Evolutionary conservation across 768 basidiomycete genomes (phyloP), one percentile per base, ranked within the genome.

Genomic region (Tylopilus sp.): DNA sequence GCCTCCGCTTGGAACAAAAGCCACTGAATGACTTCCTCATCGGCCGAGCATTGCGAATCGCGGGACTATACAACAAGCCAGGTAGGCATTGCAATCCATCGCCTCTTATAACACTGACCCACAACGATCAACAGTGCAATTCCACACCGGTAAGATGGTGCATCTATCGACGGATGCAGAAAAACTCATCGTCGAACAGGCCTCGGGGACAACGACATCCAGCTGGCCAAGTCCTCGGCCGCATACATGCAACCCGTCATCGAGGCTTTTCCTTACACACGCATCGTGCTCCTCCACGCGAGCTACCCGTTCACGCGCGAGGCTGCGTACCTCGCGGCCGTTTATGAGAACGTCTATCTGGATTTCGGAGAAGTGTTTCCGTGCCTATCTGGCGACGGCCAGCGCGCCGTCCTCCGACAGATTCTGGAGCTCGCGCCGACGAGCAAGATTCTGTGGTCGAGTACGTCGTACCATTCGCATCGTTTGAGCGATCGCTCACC

Each of bases 401-500:
- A 90, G 65, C 73, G 79, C 12, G 61, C 67, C 0, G 75, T 84
- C 42, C 67, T 90, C 26, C 76, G 74, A 24, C 82, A 90, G 63
- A 71, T 87, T 21, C 70, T 91, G 3, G 89, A 91, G 66, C 69
- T 89, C 14, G 74, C 78, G 17, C 89, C 89, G 13, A 88, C 84
- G 26, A 89, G 84, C 64, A 92, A 90, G 64, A 81, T 91, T 25
- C 63, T 92, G 72, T 92, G 86, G 86, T 89, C 87, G 5, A 89
- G 88, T 88, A 60, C 57, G 81, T 69, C 11, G 37, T 4, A 42
- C 22, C 26, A 2, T 19, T 28, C 10, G 10, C 30, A 4, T 30
- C 6, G 7, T 21, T 28, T 28, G 14, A 8, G 25, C 34, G 55
- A 26, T 34, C 5, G 13, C 43, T 58, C 7, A 64, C n/a, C 2